Percentiles rank a stretch among this genome's conserved stretches.
Conservation (phyloP, 2,329 filamentous ascomycete species). For the Aspergillus pseudonomiae region DNA sequence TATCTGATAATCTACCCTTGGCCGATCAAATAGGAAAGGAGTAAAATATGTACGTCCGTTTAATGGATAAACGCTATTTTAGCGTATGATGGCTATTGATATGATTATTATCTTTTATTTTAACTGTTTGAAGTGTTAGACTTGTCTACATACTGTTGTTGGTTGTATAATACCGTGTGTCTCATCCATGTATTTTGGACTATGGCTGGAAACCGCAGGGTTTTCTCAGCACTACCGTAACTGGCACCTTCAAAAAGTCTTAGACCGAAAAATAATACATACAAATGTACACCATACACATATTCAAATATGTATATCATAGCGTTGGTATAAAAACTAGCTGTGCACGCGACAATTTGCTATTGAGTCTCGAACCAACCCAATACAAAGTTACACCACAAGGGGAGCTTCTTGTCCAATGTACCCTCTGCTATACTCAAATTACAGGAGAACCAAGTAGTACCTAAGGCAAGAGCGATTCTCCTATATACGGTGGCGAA, state of each 20-base stretch:
- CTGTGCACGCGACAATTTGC: not conserved
- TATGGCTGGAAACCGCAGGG: not conserved
- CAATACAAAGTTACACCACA: not conserved
- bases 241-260: not conserved
- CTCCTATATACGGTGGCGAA: not conserved
- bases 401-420: not conserved
- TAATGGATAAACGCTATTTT: not conserved
- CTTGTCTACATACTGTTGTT: not conserved
- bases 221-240: not conserved
- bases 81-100: not conserved
- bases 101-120: not conserved
- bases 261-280: not conserved
- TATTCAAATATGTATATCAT: not conserved
- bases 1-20: constrained; percentile 17
- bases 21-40: not conserved
- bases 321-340: not conserved
- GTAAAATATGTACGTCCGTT: not conserved
- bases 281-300: not conserved
- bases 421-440: not conserved
- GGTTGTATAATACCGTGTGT: not conserved
- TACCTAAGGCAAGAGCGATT: not conserved
- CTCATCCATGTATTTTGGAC: not conserved
- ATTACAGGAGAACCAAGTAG: not conserved
- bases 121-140: not conserved
- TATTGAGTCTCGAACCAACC: not conserved